Evolutionary conservation across 495 filamentous ascomycete species (phyloP), one percentile per base, ranked within the genome.

Genomic region (Penicillium herquei): DNA sequence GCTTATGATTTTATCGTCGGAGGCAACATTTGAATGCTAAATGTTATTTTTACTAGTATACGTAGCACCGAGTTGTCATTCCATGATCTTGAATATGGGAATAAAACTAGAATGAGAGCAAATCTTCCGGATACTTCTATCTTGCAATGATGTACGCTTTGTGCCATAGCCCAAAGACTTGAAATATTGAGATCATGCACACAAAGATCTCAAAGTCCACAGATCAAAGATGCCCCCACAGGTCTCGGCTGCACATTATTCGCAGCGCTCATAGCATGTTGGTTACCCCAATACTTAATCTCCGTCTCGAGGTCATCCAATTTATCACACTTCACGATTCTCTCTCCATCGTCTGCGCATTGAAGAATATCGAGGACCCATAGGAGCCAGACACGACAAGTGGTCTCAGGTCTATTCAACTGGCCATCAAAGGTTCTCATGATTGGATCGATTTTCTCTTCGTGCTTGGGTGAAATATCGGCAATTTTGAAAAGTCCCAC

Each of bases 251-350:
- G 42, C 3, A 35, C 46, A 49, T 59, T 64, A 11, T 11, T 16
- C 10, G 30, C 54, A n/a, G 46, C 49, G 33, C 35, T 34, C 35
- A 21, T 46, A 18, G 41, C 40, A 39, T 55, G 39, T 13, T 9
- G 12, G 52, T 63, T 66, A 2, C 60, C 60, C 57, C 60, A 61
- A 21, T 56, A 33, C n/a, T 51, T 46, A n/a, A 61, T 45, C 30
- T 61, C 60, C 37, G 34, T 33, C 43, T 63, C 50, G 13, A 63
- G 39, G 11, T 34, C 39, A 35, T 12, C 16, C 35, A 65, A 11
- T 17, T 57, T 45, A 21, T 51, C 37, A 17, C 54, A 63, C 6
- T 56, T 46, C 5, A 63, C 39, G 30, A 56, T 52, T 3, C 31
- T 51, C 34, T 35, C 16, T 21, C 58, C 56, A 14, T 52, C 52